Evolutionary conservation across 2,329 filamentous ascomycete genomes (phyloP).

Genomic region (Aureobasidium pullulans): DNA sequence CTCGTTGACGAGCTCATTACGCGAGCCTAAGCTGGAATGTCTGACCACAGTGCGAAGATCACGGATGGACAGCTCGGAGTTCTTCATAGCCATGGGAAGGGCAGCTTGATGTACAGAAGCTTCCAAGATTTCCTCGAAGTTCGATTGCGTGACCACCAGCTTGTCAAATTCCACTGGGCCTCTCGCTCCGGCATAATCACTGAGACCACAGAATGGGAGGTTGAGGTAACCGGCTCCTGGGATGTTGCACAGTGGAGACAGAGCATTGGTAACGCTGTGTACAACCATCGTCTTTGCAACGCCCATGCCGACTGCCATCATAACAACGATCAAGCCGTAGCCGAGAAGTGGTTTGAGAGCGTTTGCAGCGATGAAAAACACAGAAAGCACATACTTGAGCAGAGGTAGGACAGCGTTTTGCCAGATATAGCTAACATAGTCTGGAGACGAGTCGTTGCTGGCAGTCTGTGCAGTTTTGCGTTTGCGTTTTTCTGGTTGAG

Average conservation of each 20-base stretch:
- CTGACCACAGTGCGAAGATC: slow-evolving; percentile 66
- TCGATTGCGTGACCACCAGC: slow-evolving; percentile 65
- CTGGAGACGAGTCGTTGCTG: neutral
- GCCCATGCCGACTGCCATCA: slow-evolving; percentile 52
- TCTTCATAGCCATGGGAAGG: slow-evolving; percentile 72
- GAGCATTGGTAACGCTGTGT: slow-evolving; percentile 51
- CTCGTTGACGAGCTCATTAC: slow-evolving; percentile 65
- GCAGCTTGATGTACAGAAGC: slow-evolving; percentile 58
- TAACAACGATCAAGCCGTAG: slow-evolving; percentile 53
- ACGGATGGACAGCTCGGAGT: slow-evolving; percentile 64
- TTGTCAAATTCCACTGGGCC: slow-evolving; percentile 60
- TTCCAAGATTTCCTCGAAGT: slow-evolving; percentile 68
- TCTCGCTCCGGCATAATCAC: slow-evolving; percentile 18
- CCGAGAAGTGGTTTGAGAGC: slow-evolving; percentile 59
- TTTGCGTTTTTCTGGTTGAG: neutral
- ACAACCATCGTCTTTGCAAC: slow-evolving; percentile 57
- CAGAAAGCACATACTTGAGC: slow-evolving; percentile 45
- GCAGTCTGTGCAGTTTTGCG: neutral
- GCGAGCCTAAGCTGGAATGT: slow-evolving; percentile 59
- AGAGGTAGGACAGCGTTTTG: slow-evolving; percentile 28
- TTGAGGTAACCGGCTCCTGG: slow-evolving; percentile 56
- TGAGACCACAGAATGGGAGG: slow-evolving; percentile 54
- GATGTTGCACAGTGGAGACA: slow-evolving; percentile 63
- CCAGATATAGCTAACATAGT: slow-evolving; percentile 23
- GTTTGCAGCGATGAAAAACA: slow-evolving; percentile 52